Evolutionary conservation across 169 alveolate genomes (phyloP), one percentile per base, ranked within the genome.

Genomic region (Plasmodium yoelii): DNA sequence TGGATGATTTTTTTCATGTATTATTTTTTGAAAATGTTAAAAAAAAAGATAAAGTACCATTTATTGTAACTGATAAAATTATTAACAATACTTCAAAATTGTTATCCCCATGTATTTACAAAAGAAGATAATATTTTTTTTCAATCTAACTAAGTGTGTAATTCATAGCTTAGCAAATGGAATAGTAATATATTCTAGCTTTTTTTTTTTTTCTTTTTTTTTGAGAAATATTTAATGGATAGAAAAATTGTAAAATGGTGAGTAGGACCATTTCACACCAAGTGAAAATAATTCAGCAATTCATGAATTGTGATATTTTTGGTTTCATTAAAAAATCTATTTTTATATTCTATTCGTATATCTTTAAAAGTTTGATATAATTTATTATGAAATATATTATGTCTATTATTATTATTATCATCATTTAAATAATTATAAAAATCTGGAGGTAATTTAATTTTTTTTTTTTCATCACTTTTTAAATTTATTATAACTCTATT

Each of bases 271-370:
- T 44, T 24, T 69, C 24, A 77, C 12, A 61, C 22, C 22, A 77
- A 57, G 15, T 68, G 42, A 46, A 77, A 77, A 53, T 77, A 51
- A 12, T 24, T 63, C 44, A 77, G 65, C 47, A 77, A 22, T 46
- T 77, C 65, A 5, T 65, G 74, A 61, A 77, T 77, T 7, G 88
- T 77, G 67, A 77, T 77, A 42, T 63, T 77, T 77, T 77, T 77
- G 19, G 60, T 64, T 63, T 77, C 70, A 18, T 67, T 28, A 12
- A 77, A 77, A 77, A 64, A 77, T 18, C 88, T 47, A 61, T 68
- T 63, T 63, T 64, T 77, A 57, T 77, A 64, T 59, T 77, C 88
- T 22, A 77, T 26, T 5, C 67, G 49, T 55, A 77, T 44, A 56
- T 77, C 57, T 42, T 57, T 65, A 64, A 77, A 77, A 12, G 69